Evolutionary conservation across 2,329 filamentous ascomycete species (phyloP), one percentile per base, ranked within the genome.

Genomic region (Ophiocordyceps camponoti-rufipedis): DNA sequence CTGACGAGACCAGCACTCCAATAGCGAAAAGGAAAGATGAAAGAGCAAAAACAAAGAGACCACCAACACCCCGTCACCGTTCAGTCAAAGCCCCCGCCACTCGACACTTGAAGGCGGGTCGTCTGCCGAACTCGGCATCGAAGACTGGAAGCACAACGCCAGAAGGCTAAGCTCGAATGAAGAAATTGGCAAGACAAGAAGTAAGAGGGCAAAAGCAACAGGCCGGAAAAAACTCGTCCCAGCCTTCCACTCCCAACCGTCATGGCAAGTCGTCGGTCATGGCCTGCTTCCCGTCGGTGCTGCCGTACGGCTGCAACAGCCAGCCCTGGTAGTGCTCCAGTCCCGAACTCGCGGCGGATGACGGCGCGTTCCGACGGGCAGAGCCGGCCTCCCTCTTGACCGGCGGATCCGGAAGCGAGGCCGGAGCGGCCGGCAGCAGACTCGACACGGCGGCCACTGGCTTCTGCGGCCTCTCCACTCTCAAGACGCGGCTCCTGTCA

Each of bases 271-370:
- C 54, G 45, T 63, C 60, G 41, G 53, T 57, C 49, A 58, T 55
- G 19, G 58, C 52, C 42, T 54, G 52, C 41, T 56, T 60, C 47
- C 54, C 56, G 44, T 50, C 58, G 16, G 54, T 50, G 50, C 54
- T 60, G 29, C 61, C 60, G 43, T 63, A 63, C 8, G 62, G 62
- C 46, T 61, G 54, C 45, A 62, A 42, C 28, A 63, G 53, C 62
- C 61, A 64, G 29, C 61, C 59, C 48, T 64, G 56, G 44, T 62
- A 62, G 44, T 59, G 59, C 44, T 62, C 58, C 28, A 55, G 45
- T 31, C 56, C 57, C 47, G 57, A 56, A 44, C 55, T 50, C 50
- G 52, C 54, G 47, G 50, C 53, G 32, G 59, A 57, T 23, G 58
- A 53, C 32, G 53, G 56, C 39, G 52, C 53, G 42, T 54, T 51